Evolutionary conservation across 2,329 filamentous ascomycete species (phyloP), one percentile per base, ranked within the genome.

Genomic region (Aschersonia sp.): DNA sequence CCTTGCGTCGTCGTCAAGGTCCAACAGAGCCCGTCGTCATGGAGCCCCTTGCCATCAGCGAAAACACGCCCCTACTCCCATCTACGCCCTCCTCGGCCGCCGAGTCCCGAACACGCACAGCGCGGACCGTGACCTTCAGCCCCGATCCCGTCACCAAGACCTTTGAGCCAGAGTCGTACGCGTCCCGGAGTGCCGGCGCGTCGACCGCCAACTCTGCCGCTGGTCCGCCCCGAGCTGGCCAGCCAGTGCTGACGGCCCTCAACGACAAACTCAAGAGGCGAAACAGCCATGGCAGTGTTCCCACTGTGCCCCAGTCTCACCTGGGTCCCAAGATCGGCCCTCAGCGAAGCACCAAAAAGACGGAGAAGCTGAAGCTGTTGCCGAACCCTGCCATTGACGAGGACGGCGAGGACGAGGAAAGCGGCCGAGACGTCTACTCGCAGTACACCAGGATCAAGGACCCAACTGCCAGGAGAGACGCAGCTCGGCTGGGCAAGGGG

Each of bases 401-500:
- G 30, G 86, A 89, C 43, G 80, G 73, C 55, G 72, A 54, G 5
- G 89, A 97, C 52, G 91, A 95, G 59, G 91, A 96, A 65, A 92
- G 87, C 58, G 89, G 89, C 7, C 75, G 89, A 53, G 92, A 98
- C 62, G 92, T 98, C 32, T 98, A 98, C 68, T 91, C 89, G 30
- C 92, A 98, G 64, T 97, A 96, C 63, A 95, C 91, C 6, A 78
- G 92, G 43, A 98, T 98, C 67, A 97, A 97, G 64, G 92, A 98
- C 60, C 89, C 91, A 1, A 95, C 84, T 0, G 92, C 92, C 6
- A 75, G 92, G 52, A 78, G 92, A 58, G 91, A 97, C 72, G 92
- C 92, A 12, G 92, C 92, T 31, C 75, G 89, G 48, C 67, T 98
- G 41, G 92, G 92, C 40, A 98, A 97, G 65, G 89, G 91, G 40